phyloP scores from a whole-genome alignment of 2,329 filamentous ascomycete genomes.

The Ophiostoma populinum region DNA sequence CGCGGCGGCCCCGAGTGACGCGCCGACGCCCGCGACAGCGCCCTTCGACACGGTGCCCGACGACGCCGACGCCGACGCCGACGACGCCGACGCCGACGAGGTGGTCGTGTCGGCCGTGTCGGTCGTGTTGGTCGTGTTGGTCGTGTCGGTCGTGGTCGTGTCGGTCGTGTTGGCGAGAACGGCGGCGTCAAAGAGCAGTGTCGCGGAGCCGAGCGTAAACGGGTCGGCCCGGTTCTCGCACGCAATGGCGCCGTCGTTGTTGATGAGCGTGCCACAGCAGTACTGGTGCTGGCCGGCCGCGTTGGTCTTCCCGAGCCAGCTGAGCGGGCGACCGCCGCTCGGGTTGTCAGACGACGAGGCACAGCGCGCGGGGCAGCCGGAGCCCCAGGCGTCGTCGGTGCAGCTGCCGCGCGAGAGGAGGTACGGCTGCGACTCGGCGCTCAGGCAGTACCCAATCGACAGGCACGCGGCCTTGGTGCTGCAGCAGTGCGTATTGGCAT shows the following conservation, averaged over 20 bases:
- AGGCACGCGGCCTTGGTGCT: slow-evolving; percentile 5
- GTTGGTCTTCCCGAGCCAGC: slow-evolving; percentile 5
- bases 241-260: slow-evolving; percentile 1
- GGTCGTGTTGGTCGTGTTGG: not conserved
- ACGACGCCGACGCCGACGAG: slow-evolving; percentile 10
- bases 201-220: slow-evolving; percentile 5
- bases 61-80: slow-evolving; percentile 7
- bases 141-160: not conserved
- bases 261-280: slow-evolving; percentile 6
- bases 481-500: slow-evolving; percentile 9
- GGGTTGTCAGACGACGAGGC: slow-evolving; percentile 2
- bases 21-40: slow-evolving; percentile 9
- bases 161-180: slow-evolving; percentile 7
- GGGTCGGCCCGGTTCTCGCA: slow-evolving; percentile 5
- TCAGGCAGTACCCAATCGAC: slow-evolving; percentile 8
- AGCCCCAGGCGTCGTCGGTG: slow-evolving; percentile 9
- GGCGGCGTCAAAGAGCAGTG: slow-evolving; percentile 5
- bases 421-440: slow-evolving; percentile 6
- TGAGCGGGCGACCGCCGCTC: slow-evolving; percentile 1
- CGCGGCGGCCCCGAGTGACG: no score
- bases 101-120: slow-evolving; percentile 1
- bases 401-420: slow-evolving; percentile 8
- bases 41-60: slow-evolving; percentile 6
- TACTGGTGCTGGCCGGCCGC: slow-evolving; percentile 2
- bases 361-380: slow-evolving; percentile 8